Base-by-base conservation (phyloP, 1,139 yeast species). In the Torulaspora pretoriensis region DNA sequence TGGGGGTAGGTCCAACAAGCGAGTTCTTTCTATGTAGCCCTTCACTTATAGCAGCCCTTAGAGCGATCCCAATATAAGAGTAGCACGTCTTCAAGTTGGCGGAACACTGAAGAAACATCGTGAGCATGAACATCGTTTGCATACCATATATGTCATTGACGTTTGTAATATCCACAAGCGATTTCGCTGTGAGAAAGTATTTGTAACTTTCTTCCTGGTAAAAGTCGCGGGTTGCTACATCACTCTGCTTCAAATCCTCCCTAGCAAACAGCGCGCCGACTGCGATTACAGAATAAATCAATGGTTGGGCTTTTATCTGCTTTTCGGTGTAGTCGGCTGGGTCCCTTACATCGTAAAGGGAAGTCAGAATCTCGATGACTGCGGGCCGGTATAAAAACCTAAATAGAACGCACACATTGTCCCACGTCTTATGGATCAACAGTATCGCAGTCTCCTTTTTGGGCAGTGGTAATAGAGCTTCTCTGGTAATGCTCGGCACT, bases 321-420 rank as follows among this genome's bases (percentile, higher is more conserved):
- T 84, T 74, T 55, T 81, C 82, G 8, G 87, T 77, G 61, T 83
- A 85, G 47, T 79, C 75, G 6, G 90, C 88, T 17, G 38, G 36
- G 17, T 47, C 53, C 53, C 81, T 88, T 8, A 86, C 73, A 36
- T 82, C 83, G 57, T 80, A 77, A 27, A 80, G 73, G 33, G 77
- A 73, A 51, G 76, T 77, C 40, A 80, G 60, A 50, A 77, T 80
- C 35, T 80, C 65, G 63, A 79, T 64, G 48, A 88, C 77, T 2
- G 92, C 81, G 0, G 96, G 95, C 22, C 95, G 72, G 60, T 89
- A 96, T 61, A 85, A 85, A 60, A 89, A 88, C 45, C 96, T 71
- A 61, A 87, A 85, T 45, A 88, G 68, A 9, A 86, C 89, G 64
- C 95, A 87, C 0, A 95, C 92, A 57, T 83, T 82, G 53, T 81